Evolutionary conservation across 108 stramenopile genomes (phyloP).

Genomic region (Cyclotella baltica): DNA sequence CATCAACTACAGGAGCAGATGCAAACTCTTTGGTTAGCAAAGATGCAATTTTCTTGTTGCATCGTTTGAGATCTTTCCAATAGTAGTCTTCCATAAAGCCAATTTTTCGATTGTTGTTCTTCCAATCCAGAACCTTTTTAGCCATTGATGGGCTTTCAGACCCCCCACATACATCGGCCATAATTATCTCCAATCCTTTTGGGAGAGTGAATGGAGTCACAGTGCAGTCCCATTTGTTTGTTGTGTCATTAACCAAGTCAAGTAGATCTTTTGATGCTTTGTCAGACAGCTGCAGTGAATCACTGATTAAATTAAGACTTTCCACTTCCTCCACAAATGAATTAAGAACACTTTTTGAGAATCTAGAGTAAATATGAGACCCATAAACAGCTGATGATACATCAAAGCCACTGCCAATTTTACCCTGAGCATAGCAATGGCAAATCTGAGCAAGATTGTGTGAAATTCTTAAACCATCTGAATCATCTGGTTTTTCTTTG

Average conservation of each 20-base stretch:
- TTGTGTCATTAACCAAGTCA: slow-evolving; percentile 36
- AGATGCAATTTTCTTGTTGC: slow-evolving; percentile 68
- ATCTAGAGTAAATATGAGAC: slow-evolving; percentile 88
- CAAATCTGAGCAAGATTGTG: slow-evolving; percentile 94
- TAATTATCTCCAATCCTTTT: slow-evolving; percentile 70
- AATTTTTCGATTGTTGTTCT: slow-evolving; percentile 49
- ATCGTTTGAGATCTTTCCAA: slow-evolving; percentile 74
- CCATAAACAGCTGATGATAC: slow-evolving; percentile 92
- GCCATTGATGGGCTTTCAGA: slow-evolving; percentile 96
- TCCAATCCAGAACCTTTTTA: slow-evolving; percentile 84
- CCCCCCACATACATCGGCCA: slow-evolving; percentile 97
- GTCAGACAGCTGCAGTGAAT: slow-evolving; percentile 17
- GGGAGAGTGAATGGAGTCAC: slow-evolving; percentile 68
- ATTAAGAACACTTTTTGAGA: slow-evolving; percentile 67
- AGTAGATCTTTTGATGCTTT: slow-evolving; percentile 15
- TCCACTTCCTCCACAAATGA: slow-evolving; percentile 64
- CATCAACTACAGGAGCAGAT: slow-evolving; percentile 22
- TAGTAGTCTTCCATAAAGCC: slow-evolving; percentile 63
- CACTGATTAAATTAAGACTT: slow-evolving; percentile 14
- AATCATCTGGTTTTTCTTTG: slow-evolving; percentile 1
- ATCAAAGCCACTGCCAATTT: slow-evolving; percentile 98
- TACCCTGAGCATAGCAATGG: slow-evolving; percentile 95
- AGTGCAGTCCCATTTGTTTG: slow-evolving; percentile 66
- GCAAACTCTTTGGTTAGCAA: slow-evolving; percentile 54
- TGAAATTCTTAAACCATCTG: slow-evolving; percentile 53